phyloP scores from a whole-genome alignment of 176 grass and related monocot species.

The Themeda triandra region DNA sequence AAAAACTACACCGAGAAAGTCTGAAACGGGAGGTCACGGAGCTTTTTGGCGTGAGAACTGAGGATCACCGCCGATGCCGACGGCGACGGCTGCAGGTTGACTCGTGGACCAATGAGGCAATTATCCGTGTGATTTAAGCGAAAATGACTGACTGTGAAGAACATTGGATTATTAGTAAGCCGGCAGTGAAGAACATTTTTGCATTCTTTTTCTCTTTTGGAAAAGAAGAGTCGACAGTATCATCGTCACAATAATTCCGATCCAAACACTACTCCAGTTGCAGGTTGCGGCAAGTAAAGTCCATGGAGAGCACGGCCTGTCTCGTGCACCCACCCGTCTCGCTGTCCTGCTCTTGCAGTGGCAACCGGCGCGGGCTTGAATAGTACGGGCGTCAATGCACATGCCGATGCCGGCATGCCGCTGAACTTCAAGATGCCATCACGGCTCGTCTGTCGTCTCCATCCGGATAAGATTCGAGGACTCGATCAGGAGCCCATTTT shows the following conservation, averaged over 20 bases:
- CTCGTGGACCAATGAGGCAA: neutral
- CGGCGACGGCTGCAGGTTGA: neutral
- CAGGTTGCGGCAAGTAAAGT: neutral
- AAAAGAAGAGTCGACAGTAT: no score
- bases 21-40: neutral
- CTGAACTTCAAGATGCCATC: neutral
- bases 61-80: neutral
- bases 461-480: conserved; percentile 3
- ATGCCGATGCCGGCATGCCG: neutral
- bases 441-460: neutral
- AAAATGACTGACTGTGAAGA: no score
- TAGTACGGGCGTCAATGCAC: neutral
- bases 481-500: neutral
- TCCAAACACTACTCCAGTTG: neutral
- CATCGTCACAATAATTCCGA: neutral
- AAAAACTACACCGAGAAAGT: neutral
- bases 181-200: neutral
- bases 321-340: neutral
- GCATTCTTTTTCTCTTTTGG: no score
- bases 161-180: no score
- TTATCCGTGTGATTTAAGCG: neutral
- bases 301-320: neutral
- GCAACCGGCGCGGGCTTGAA: neutral
- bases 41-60: neutral
- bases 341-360: neutral